Conservation (phyloP, 768 basidiomycete species). For the Lactarius vividus region DNA sequence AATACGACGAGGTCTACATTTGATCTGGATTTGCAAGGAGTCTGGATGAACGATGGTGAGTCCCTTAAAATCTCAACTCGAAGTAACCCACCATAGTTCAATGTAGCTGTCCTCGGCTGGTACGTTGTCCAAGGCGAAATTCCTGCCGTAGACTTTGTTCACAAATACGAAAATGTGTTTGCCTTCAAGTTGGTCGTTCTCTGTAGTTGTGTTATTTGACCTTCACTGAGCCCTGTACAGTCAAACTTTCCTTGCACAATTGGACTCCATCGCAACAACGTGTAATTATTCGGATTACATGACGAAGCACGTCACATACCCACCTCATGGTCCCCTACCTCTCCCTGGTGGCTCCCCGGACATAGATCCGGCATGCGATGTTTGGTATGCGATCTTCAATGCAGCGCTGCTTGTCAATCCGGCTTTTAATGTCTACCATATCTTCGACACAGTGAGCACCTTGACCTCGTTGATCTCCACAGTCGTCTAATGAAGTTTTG, state of each 20-base stretch:
- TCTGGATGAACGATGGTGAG: conserved; percentile 74
- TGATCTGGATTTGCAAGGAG: conserved; percentile 60
- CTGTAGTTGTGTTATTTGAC: neutral
- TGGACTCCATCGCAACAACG: conserved; percentile 49
- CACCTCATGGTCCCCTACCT: conserved; percentile 64
- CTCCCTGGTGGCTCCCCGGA: conserved; percentile 56
- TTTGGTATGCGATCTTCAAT: conserved; percentile 65
- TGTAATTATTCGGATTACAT: conserved; percentile 67
- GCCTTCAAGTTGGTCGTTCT: conserved; percentile 57
- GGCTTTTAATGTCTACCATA: conserved; percentile 74
- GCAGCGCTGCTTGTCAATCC: conserved; percentile 64
- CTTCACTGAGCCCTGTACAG: conserved; percentile 34
- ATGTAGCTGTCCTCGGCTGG: conserved; percentile 56
- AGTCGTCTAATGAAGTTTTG: neutral
- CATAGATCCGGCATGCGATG: conserved; percentile 53
- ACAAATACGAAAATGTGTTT: conserved; percentile 69
- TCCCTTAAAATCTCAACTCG: conserved; percentile 8
- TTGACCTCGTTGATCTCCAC: neutral
- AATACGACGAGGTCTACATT: conserved; percentile 44
- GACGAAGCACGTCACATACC: conserved; percentile 61
- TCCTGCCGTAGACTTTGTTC: conserved; percentile 70
- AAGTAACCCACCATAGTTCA: neutral
- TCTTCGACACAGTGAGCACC: conserved; percentile 60
- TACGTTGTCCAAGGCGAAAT: conserved; percentile 67
- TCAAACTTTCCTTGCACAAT: conserved; percentile 56